These are phyloP conservation scores for Teratosphaeria destructans DNA, from an alignment of 2,329 filamentous ascomycete species.

Conservation along the genomic window DNA sequence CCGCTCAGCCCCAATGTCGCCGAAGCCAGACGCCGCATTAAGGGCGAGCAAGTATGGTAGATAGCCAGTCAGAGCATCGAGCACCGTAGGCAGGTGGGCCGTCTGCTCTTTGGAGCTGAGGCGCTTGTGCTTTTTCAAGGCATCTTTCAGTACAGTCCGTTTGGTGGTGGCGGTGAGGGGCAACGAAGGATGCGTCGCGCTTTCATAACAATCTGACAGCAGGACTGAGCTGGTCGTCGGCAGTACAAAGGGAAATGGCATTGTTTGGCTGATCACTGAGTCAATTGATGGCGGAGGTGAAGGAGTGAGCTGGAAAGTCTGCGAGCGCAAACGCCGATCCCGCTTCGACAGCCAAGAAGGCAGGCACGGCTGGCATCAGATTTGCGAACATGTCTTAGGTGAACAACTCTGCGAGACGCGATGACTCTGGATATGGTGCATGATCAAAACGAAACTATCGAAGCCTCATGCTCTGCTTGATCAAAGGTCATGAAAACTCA, in stretches of 20 bases:
- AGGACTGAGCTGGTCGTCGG: conserved; percentile 84
- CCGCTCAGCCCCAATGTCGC: conserved; percentile 45
- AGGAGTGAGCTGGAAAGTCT: not conserved
- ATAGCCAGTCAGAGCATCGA: conserved; percentile 63
- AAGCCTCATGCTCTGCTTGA: not conserved
- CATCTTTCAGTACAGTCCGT: conserved; percentile 71
- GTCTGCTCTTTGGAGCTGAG: conserved; percentile 62
- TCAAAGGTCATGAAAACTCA: not conserved
- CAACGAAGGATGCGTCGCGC: conserved; percentile 78
- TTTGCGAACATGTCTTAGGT: not conserved
- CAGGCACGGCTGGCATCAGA: not conserved
- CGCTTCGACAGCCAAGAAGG: not conserved
- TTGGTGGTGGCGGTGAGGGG: conserved; percentile 72
- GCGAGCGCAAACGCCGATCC: not conserved
- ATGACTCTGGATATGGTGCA: not conserved
- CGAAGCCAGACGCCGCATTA: conserved; percentile 52
- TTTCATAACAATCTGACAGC: conserved; percentile 66
- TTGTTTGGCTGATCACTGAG: conserved; percentile 29
- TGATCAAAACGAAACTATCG: not conserved
- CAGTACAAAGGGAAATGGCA: conserved; percentile 83
- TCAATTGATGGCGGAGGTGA: not conserved
- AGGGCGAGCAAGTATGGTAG: conserved; percentile 74
- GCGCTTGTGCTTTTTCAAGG: conserved; percentile 81
- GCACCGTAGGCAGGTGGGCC: conserved; percentile 58
- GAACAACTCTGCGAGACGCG: not conserved